Conservation (phyloP, 805 yeast genomes). For the Lipomyces anomalus region DNA sequence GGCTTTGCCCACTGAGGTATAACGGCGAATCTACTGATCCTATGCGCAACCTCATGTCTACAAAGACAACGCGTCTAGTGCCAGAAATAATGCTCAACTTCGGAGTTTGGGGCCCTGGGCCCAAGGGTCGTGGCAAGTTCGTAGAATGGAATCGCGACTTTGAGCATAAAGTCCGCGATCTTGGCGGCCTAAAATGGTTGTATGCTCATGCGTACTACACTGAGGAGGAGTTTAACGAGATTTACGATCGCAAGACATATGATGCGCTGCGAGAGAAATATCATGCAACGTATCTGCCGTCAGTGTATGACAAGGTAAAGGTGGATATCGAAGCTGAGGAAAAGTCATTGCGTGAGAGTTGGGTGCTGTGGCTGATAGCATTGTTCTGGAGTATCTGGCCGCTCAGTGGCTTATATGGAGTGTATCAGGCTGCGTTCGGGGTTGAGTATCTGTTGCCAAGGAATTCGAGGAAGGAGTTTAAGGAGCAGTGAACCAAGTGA, state of each 20-base stretch:
- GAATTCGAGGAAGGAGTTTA: no score
- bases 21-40: not conserved
- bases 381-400: slow-evolving; percentile 1
- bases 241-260: slow-evolving; percentile 1
- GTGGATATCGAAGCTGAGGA: slow-evolving; percentile 2
- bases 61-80: not conserved
- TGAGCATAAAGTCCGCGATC: slow-evolving; percentile 2
- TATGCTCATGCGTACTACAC: slow-evolving; percentile 3
- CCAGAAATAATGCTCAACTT: slow-evolving; percentile 1
- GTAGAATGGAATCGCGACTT: not conserved
- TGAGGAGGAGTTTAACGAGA: slow-evolving; percentile 1
- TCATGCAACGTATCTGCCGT: not conserved
- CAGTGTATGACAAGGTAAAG: slow-evolving; percentile 2
- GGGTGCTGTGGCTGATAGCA: not conserved
- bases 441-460: slow-evolving; percentile 4
- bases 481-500: no score
- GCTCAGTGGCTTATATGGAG: slow-evolving; percentile 1
- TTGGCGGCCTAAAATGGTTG: slow-evolving; percentile 3
- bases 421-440: not conserved
- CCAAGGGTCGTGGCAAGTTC: not conserved
- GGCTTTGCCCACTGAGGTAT: slow-evolving; percentile 3
- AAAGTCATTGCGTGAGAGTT: not conserved
- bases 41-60: not conserved
- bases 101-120: slow-evolving; percentile 3
- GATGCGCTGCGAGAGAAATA: slow-evolving; percentile 1